These are phyloP conservation scores for Claviceps maximensis DNA, from an alignment of 2,329 filamentous ascomycete species.

Conservation along the genomic window DNA sequence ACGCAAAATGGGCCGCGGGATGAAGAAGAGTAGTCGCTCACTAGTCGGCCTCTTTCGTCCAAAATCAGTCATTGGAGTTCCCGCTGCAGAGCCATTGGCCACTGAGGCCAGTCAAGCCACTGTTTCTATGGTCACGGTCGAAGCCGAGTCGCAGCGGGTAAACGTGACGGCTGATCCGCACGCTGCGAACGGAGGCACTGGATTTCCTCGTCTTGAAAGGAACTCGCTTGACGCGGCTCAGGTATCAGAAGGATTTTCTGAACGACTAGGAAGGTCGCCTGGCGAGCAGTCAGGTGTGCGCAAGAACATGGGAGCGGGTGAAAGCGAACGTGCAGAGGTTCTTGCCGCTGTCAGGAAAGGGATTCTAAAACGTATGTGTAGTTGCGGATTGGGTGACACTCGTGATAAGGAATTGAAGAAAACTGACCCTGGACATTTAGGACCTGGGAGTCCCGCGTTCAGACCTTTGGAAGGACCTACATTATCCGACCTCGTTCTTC, in stretches of 20 bases:
- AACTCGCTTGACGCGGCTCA: conserved; percentile 62
- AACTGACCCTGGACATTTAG: conserved; percentile 19
- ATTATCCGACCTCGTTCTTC: conserved; percentile 37
- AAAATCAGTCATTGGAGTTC: conserved; percentile 75
- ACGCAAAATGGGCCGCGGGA: conserved; percentile 96
- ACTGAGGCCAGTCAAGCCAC: conserved; percentile 63
- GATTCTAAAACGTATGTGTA: conserved; percentile 69
- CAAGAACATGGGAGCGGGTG: conserved; percentile 83
- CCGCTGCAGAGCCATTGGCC: conserved; percentile 53
- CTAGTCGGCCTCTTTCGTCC: conserved; percentile 90
- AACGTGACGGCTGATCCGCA: conserved; percentile 61
- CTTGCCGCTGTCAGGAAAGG: conserved; percentile 88
- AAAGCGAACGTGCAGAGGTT: conserved; percentile 81
- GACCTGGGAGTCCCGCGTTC: conserved; percentile 54
- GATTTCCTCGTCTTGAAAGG: conserved; percentile 72
- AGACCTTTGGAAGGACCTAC: conserved; percentile 45
- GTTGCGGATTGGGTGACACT: neutral
- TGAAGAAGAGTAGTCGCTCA: conserved; percentile 86
- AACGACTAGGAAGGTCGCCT: conserved; percentile 41
- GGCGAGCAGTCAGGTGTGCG: conserved; percentile 51
- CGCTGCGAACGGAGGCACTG: conserved; percentile 56
- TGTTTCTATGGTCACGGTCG: conserved; percentile 90
- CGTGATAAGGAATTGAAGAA: neutral
- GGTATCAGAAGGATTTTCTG: conserved; percentile 29
- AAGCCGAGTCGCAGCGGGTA: conserved; percentile 76